These are phyloP conservation scores for Heliamphora exappendiculata DNA, from an alignment of 148 eudicot species.

Conservation along the genomic window DNA sequence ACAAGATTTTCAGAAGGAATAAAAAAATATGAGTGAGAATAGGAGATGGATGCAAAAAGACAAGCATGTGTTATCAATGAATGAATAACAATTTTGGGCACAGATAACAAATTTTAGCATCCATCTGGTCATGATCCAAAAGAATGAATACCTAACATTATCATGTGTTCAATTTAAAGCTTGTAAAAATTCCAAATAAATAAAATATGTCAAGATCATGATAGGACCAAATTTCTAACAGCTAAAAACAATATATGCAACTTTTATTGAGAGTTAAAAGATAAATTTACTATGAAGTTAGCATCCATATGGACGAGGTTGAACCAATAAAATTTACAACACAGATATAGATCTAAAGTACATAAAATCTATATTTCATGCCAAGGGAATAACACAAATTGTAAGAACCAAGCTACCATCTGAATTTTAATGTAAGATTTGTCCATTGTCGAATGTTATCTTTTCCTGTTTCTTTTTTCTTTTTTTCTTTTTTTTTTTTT, in stretches of 20 bases:
- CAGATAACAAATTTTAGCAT: neutral
- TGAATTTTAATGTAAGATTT: no score
- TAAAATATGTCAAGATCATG: neutral
- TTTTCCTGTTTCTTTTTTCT: no score
- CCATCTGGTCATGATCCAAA: neutral
- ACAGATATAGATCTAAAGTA: neutral
- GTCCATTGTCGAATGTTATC: no score
- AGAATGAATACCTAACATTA: neutral
- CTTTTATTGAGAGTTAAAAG: neutral
- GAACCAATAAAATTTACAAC: neutral
- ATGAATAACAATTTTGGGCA: neutral
- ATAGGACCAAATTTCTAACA: neutral
- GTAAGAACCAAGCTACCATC: neutral
- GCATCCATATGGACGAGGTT: neutral
- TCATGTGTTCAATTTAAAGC: neutral
- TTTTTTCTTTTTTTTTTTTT: no score
- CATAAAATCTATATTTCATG: neutral
- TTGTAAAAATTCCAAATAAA: neutral
- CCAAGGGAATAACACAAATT: neutral
- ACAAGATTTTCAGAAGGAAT: conserved; percentile 10
- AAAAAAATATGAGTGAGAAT: neutral
- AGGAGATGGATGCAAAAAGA: neutral
- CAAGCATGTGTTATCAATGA: neutral
- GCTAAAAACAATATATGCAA: neutral
- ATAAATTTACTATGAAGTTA: neutral